A percentile compares a stretch with the other conserved stretches of the same genome.
phyloP scores from a whole-genome alignment of 805 yeast genomes.

The Tetrapisispora fleetii region DNA sequence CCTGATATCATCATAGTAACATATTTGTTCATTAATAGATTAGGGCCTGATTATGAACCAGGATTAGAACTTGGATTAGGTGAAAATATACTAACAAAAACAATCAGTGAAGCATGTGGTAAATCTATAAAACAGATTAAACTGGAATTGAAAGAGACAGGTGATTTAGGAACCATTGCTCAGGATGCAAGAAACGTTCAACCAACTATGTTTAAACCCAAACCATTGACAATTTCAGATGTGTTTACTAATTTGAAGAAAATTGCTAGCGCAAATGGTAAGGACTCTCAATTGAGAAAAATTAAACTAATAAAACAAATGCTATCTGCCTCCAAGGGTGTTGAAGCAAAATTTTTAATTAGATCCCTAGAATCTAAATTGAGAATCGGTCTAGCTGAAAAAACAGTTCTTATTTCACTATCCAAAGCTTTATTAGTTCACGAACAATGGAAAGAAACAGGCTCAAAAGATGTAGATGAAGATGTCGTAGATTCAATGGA shows the following conservation, averaged over 20 bases:
- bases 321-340: slow-evolving; percentile 75
- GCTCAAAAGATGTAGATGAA: slow-evolving; percentile 10
- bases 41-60: slow-evolving; percentile 88
- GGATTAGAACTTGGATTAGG: slow-evolving; percentile 92
- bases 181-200: slow-evolving; percentile 73
- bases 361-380: slow-evolving; percentile 88
- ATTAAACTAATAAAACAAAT: slow-evolving; percentile 70
- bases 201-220: slow-evolving; percentile 88
- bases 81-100: slow-evolving; percentile 77
- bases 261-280: slow-evolving; percentile 72
- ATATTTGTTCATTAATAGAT: slow-evolving; percentile 74
- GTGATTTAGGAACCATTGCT: slow-evolving; percentile 89
- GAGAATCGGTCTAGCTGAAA: slow-evolving; percentile 89
- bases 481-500: slow-evolving; percentile 33
- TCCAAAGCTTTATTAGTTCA: slow-evolving; percentile 70
- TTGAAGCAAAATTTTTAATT: slow-evolving; percentile 84
- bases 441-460: slow-evolving; percentile 33
- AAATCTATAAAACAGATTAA: slow-evolving; percentile 61
- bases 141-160: slow-evolving; percentile 63
- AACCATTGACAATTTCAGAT: slow-evolving; percentile 57
- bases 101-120: slow-evolving; percentile 86
- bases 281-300: slow-evolving; percentile 71
- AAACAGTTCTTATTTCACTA: slow-evolving; percentile 73
- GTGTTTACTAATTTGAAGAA: slow-evolving; percentile 68
- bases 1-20: slow-evolving; percentile 55